A percentile compares a stretch with the other conserved stretches of the same genome.
Conservation (phyloP, 2,329 filamentous ascomycete genomes). For the Talaromyces piceae region DNA sequence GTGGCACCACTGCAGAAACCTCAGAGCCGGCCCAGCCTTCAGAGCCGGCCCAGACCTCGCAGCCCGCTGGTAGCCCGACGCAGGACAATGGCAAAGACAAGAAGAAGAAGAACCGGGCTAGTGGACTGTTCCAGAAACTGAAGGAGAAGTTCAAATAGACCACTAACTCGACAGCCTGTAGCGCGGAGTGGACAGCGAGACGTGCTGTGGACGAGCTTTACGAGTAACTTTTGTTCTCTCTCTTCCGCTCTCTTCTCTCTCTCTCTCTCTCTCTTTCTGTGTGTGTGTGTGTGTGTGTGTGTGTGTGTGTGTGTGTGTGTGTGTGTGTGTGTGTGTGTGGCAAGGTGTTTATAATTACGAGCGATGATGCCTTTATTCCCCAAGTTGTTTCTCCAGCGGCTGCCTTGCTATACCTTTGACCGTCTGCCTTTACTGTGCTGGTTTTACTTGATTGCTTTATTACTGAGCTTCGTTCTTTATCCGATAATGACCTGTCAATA, state of each 20-base stretch:
- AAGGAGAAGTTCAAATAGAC: conserved; percentile 50
- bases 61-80: conserved; percentile 11
- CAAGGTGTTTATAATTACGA: conserved; percentile 3
- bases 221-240: not conserved
- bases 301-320: too few relatives aligned
- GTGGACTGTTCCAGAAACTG: conserved; percentile 51
- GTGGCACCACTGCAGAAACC: conserved; percentile 14
- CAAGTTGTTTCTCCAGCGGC: conserved; percentile 10
- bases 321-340: too few relatives aligned
- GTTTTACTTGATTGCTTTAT: not conserved
- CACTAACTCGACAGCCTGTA: too few relatives aligned
- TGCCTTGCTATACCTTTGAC: not conserved
- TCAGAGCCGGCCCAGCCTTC: conserved; percentile 14
- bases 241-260: too few relatives aligned
- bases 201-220: not conserved
- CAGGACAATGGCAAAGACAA: conserved; percentile 40
- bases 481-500: not conserved
- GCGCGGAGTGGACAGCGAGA: not conserved
- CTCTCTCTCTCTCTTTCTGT: too few relatives aligned
- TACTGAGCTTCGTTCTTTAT: not conserved
- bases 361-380: conserved; percentile 17
- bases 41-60: too few relatives aligned
- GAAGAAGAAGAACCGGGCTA: conserved; percentile 62
- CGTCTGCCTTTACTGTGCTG: not conserved
- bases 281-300: too few relatives aligned